Evolutionary conservation across 352 stramenopile species (phyloP).

Genomic region (Peronosclerospora sorghi): DNA sequence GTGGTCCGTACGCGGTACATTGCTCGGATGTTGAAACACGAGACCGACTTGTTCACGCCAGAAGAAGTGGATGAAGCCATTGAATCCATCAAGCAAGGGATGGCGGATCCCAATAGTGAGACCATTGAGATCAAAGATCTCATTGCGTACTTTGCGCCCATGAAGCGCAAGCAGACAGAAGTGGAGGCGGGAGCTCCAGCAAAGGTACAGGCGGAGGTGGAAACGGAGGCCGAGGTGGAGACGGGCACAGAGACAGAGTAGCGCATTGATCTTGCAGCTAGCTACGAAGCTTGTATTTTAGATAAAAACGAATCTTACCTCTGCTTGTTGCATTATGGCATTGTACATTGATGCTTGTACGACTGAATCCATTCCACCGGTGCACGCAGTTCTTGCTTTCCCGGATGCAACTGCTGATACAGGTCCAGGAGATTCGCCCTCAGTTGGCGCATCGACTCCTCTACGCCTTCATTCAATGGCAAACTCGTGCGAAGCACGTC

Average conservation of each 20-base stretch:
- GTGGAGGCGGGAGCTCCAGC: too few species aligned
- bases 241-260: too few species aligned
- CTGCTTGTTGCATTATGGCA: not conserved
- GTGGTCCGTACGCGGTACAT: conserved; percentile 51
- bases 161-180: conserved; percentile 8
- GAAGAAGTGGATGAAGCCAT: conserved; percentile 52
- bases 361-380: conserved; percentile 16
- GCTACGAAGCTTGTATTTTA: too few species aligned
- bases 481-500: conserved; percentile 31
- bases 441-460: conserved; percentile 23
- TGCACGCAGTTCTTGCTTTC: conserved; percentile 30
- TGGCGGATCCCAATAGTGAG: conserved; percentile 22
- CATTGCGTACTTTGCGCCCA: conserved; percentile 33
- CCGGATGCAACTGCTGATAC: conserved; percentile 46
- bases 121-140: conserved; percentile 40
- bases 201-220: too few species aligned
- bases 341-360: conserved; percentile 17
- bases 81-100: conserved; percentile 23
- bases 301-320: not conserved
- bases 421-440: conserved; percentile 32
- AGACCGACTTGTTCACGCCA: conserved; percentile 44
- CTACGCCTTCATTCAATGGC: conserved; percentile 23
- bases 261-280: too few species aligned
- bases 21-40: conserved; percentile 40
- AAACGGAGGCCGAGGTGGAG: too few species aligned